Evolutionary conservation across 495 filamentous ascomycete species (phyloP), one percentile per base, ranked within the genome.

Genomic region (Xylaria grammica): DNA sequence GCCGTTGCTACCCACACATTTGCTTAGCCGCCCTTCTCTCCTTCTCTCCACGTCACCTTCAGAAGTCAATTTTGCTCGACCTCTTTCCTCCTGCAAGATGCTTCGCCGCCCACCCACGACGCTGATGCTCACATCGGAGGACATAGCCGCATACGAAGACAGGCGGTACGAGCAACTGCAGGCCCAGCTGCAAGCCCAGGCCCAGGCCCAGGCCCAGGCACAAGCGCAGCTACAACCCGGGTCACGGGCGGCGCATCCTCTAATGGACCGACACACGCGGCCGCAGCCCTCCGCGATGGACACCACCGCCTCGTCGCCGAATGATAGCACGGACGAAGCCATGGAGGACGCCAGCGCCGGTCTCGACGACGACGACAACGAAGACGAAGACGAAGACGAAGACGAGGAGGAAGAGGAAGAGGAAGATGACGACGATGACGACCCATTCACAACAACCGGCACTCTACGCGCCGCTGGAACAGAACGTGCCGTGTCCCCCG

Each of bases 31-130:
- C 22, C 11, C 4, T 40, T 20, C 4, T 19, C 11, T 3, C 32
- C 59, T 42, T 19, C 17, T 42, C 32, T 51, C 45, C 22, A 22
- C 4, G 7, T 2, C 48, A 7, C 3, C 19, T 15, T 51, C 24
- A 51, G 34, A 34, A 17, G 3, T 11, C 13, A 5, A 4, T 53
- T n/a, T n/a, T 30, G 50, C 50, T 20, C 50, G 20, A 6, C n/a
- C 17, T 6, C 3, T 10, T 45, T 34, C 5, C 36, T 42, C 32
- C n/a, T n/a, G n/a, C 8, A 58, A 50, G 19, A 96, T 96, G 92
- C 88, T 96, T 62, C 91, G 92, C 70, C 88, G 91, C 38, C 88
- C 90, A 51, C 89, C 91, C 2, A 96, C 92, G 5, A 82, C 87
- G 29, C 90, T 96, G 65, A 83, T 86, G 56, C 82, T 96, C 40